Conservation (phyloP, 1,284 basidiomycete genomes). For the Ceratobasidium sp. region DNA sequence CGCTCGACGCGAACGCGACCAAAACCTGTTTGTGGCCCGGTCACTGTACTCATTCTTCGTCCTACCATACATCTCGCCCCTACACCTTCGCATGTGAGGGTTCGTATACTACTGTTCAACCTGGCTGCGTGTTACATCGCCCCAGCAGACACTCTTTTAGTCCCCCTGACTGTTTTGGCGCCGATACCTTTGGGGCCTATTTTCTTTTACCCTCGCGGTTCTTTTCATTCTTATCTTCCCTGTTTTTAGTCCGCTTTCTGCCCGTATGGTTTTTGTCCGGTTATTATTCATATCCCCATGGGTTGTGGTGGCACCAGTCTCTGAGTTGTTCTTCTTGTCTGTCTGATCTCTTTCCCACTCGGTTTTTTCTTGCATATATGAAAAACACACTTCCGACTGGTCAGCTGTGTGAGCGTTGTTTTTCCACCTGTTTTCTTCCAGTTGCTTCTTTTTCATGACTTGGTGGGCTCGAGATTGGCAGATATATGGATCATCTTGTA, state of each 20-base stretch:
- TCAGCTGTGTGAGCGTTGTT: constrained; percentile 42
- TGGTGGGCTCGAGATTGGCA: constrained; percentile 15
- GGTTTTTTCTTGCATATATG: constrained; percentile 37
- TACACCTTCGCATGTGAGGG: constrained; percentile 24
- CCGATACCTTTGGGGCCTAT: constrained; percentile 17
- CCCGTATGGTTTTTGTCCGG: constrained; percentile 5
- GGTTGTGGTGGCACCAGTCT: constrained; percentile 21
- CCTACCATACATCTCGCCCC: constrained; percentile 36
- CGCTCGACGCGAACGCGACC: constrained; percentile 22
- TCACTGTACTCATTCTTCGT: constrained; percentile 35
- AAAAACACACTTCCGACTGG: constrained; percentile 41
- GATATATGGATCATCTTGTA: constrained; percentile 36
- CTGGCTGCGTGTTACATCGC: constrained; percentile 20
- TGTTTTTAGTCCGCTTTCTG: constrained; percentile 14
- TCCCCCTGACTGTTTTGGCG: constrained; percentile 42
- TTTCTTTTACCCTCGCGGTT: background rate
- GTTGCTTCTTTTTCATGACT: background rate
- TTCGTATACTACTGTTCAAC: constrained; percentile 37
- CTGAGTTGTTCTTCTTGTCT: background rate
- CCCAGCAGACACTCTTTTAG: constrained; percentile 41
- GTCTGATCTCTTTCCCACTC: constrained; percentile 1
- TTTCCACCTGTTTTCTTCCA: constrained; percentile 2
- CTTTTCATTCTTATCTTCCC: constrained; percentile 13
- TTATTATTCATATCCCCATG: constrained; percentile 19
- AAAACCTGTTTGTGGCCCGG: constrained; percentile 32